Evolutionary conservation across 2,329 filamentous ascomycete species (phyloP), one percentile per base, ranked within the genome.

Genomic region (Aspergillus neoniger): DNA sequence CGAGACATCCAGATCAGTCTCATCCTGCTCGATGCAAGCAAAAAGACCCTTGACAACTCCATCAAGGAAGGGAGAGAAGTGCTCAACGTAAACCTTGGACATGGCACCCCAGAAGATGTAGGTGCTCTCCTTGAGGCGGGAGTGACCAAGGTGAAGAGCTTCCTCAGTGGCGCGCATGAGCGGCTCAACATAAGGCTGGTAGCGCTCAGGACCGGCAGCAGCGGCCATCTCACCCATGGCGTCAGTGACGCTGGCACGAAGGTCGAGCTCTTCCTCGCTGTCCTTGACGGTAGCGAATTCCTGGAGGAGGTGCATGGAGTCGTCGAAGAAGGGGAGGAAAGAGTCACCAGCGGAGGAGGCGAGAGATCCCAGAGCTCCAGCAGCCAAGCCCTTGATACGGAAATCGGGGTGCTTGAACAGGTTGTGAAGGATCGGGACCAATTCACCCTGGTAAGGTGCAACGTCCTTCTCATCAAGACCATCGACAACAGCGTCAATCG

Each of bases 41-140:
- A 95, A 89, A 23, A 98, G 85, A 57, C 78, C 79, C 64, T 80
- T 78, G 59, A 81, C 74, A 38, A 79, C 78, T 38, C 80, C 79
- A 9, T 76, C 76, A 6, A 82, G 72, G 75, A 81, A 81, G 25
- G 77, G 77, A 58, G 77, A 69, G 65, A 82, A 81, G 59, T 80
- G 77, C 72, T 91, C 90, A 70, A 90, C 88, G 77, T 98, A 98
- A 9, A 98, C 92, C 81, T 96, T 96, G 64, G 94, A 90, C 74
- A 99, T 88, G 43, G 91, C 92, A 66, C 91, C 92, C 94, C 95
- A 99, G 57, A 99, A 85, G 64, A 98, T 96, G 80, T 96, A 99
- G 75, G 92, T 96, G 63, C 92, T 97, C 82, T 99, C 95, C 77
- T 92, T 91, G 55, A 98, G 87, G 59, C 93, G 87, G 44, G 93